phyloP scores from a whole-genome alignment of 179 eudicot genomes.

The Dionaea muscipula region DNA sequence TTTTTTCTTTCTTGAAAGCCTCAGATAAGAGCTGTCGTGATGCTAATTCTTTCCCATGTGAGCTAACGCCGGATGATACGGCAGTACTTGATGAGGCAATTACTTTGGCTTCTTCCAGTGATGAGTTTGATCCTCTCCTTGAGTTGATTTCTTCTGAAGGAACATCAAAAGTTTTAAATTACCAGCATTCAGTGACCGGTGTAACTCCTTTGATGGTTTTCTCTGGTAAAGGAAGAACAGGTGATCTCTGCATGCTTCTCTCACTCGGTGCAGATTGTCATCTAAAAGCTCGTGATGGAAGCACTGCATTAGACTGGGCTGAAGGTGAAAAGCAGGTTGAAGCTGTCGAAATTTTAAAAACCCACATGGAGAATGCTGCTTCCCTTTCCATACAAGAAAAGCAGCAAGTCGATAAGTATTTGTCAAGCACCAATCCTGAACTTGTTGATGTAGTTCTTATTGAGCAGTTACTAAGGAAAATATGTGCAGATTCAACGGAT shows the following conservation, averaged over 20 bases:
- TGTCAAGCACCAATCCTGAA: slow-evolving; percentile 51
- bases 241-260: slow-evolving; percentile 76
- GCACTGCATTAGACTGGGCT: slow-evolving; percentile 75
- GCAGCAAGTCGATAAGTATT: slow-evolving; percentile 43
- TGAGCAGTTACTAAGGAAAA: slow-evolving; percentile 57
- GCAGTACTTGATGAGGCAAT: slow-evolving; percentile 76
- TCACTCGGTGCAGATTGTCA: slow-evolving; percentile 72
- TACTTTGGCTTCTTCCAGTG: slow-evolving; percentile 48
- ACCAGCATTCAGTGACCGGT: slow-evolving; percentile 77
- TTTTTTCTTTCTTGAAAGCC: slow-evolving; percentile 42
- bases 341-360: slow-evolving; percentile 46
- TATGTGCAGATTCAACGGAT: slow-evolving; percentile 54
- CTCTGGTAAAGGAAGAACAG: slow-evolving; percentile 67
- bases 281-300: slow-evolving; percentile 61
- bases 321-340: slow-evolving; percentile 48
- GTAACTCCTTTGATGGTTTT: slow-evolving; percentile 82
- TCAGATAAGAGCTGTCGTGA: slow-evolving; percentile 30
- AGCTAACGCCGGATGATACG: slow-evolving; percentile 38
- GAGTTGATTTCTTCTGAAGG: slow-evolving; percentile 55
- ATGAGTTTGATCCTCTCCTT: slow-evolving; percentile 62
- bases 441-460: slow-evolving; percentile 53
- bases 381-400: slow-evolving; percentile 38
- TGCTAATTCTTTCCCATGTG: slow-evolving; percentile 16
- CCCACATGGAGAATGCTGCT: slow-evolving; percentile 34
- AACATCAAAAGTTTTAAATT: slow-evolving; percentile 35